These are phyloP conservation scores for Phlebiopsis gigantea DNA, from an alignment of 768 basidiomycete genomes.

Conservation along the genomic window DNA sequence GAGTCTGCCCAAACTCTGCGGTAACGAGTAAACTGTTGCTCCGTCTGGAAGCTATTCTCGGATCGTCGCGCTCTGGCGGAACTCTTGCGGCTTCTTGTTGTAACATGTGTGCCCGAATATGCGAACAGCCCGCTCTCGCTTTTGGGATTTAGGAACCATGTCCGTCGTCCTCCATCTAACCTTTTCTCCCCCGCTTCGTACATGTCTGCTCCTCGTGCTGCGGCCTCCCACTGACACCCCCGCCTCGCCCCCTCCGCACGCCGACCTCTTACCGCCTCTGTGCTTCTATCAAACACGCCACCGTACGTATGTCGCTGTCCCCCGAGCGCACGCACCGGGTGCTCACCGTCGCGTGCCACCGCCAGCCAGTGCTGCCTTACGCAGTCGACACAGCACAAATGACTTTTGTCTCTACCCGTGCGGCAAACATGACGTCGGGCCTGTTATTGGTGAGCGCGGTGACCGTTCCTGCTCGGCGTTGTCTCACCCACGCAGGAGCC, in stretches of 20 bases:
- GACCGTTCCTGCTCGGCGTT: not conserved
- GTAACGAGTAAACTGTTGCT: conserved; percentile 9
- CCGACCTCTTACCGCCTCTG: not conserved
- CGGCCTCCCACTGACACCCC: not conserved
- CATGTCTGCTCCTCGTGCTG: conserved; percentile 9
- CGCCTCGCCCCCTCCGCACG: not conserved
- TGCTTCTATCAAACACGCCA: not conserved
- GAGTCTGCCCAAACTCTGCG: not conserved
- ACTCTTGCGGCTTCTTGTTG: conserved; percentile 12
- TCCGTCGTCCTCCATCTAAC: conserved; percentile 8
- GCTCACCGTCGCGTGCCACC: not conserved
- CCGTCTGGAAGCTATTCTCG: conserved; percentile 5
- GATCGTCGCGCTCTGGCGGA: conserved; percentile 4
- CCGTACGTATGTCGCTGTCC: not conserved
- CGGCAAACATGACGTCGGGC: conserved; percentile 28
- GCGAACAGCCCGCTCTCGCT: conserved; percentile 3
- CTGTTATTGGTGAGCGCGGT: conserved; percentile 23
- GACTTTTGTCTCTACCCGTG: conserved; percentile 21
- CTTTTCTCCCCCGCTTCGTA: conserved; percentile 1
- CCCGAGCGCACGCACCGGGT: not conserved
- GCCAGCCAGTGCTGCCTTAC: not conserved
- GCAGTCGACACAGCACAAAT: not conserved
- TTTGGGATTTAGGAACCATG: conserved; percentile 5
- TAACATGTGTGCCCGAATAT: conserved; percentile 11
- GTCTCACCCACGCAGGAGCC: conserved; percentile 23